Evolutionary conservation across 1,139 yeast genomes (phyloP).

Genomic region (Pichia sp.): DNA sequence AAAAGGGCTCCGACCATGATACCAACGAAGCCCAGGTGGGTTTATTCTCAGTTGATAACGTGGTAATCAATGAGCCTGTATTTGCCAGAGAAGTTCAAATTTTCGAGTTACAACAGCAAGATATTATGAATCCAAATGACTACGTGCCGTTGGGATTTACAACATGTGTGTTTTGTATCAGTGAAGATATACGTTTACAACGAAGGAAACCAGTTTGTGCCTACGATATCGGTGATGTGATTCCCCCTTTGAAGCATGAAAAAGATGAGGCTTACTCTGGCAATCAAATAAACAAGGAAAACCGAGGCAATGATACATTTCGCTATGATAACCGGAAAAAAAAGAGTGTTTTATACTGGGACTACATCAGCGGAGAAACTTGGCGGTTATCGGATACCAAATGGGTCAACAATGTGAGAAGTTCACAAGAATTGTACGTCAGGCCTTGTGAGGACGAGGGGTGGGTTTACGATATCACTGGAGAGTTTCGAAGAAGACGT

Average conservation of each 20-base stretch:
- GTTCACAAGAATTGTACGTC: constrained; percentile 25
- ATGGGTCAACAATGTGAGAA: constrained; percentile 51
- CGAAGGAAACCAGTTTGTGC: constrained; percentile 69
- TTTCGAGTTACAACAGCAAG: constrained; percentile 68
- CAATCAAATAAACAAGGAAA: background rate
- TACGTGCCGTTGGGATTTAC: constrained; percentile 59
- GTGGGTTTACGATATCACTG: constrained; percentile 47
- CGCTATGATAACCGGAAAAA: background rate
- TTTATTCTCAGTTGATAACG: background rate
- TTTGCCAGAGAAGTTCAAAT: constrained; percentile 62
- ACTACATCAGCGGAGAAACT: constrained; percentile 53
- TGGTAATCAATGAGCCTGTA: constrained; percentile 63
- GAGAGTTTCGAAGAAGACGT: constrained; percentile 54
- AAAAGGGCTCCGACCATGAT: background rate
- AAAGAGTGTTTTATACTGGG: constrained; percentile 51
- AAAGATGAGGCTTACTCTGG: background rate
- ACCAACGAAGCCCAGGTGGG: background rate
- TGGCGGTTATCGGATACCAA: constrained; percentile 67
- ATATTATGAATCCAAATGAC: constrained; percentile 47
- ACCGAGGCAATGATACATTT: background rate
- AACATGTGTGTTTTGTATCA: constrained; percentile 46
- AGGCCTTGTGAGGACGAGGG: constrained; percentile 35
- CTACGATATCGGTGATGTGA: constrained; percentile 48
- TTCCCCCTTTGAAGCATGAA: constrained; percentile 45
- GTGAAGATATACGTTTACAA: constrained; percentile 48